Percentiles rank a stretch among this genome's conserved stretches.
phyloP scores from a whole-genome alignment of 441 rosid species.

The Erysimum pusillum region DNA sequence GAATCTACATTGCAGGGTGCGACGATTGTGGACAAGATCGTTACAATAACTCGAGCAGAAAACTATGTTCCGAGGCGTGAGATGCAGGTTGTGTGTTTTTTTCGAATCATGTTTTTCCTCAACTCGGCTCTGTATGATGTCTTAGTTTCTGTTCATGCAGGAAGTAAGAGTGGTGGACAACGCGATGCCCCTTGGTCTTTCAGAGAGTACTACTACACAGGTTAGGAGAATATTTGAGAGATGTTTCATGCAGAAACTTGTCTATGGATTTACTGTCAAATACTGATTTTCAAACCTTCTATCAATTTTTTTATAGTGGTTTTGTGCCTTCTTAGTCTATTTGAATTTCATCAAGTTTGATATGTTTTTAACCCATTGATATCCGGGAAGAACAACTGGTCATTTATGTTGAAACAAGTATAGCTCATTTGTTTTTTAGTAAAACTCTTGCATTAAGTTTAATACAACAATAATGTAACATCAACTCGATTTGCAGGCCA shows the following conservation, averaged over 20 bases:
- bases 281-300: not conserved
- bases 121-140: constrained; percentile 2
- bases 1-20: constrained; percentile 59
- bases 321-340: not conserved
- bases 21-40: constrained; percentile 71
- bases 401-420: constrained; percentile 7
- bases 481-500: constrained; percentile 53
- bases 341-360: not conserved
- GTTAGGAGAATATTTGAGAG: constrained; percentile 43
- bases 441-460: not conserved
- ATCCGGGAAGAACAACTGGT: not conserved
- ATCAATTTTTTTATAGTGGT: not conserved
- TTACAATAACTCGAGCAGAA: constrained; percentile 59
- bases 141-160: constrained; percentile 57
- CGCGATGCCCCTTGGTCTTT: constrained; percentile 53
- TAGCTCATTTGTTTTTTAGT: not conserved
- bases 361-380: not conserved
- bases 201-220: constrained; percentile 57
- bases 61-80: constrained; percentile 57
- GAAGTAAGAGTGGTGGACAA: constrained; percentile 67
- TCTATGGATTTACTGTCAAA: not conserved
- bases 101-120: constrained; percentile 27
- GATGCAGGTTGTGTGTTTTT: constrained; percentile 49
- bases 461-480: not conserved
- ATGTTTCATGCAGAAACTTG: not conserved